A percentile compares a stretch with the other conserved stretches of the same genome.
These are phyloP conservation scores for Coemansia sp. DNA, from an alignment of 371 early-diverging fungal species.

Conservation along the genomic window DNA sequence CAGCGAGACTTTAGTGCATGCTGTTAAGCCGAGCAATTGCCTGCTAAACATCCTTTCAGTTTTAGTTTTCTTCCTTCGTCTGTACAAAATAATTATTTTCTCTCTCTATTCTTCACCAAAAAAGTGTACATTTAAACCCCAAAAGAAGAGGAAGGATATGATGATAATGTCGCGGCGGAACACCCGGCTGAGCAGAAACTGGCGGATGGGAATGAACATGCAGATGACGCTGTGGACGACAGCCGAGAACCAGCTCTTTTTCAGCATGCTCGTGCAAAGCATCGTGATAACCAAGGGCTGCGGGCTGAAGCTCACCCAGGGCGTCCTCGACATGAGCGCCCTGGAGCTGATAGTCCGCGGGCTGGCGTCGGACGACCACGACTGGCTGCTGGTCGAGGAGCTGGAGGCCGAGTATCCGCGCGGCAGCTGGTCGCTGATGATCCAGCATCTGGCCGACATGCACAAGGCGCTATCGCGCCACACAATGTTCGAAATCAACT, in stretches of 20 bases:
- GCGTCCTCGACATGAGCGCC: conserved; percentile 31
- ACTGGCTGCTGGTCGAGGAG: conserved; percentile 24
- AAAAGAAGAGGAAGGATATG: conserved; percentile 9
- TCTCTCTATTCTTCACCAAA: background rate
- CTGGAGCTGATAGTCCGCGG: conserved; percentile 25
- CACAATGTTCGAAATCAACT: conserved; percentile 38
- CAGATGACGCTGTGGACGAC: conserved; percentile 27
- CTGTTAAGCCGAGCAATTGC: background rate
- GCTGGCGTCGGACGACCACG: conserved; percentile 16
- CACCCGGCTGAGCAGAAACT: conserved; percentile 18
- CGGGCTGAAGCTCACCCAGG: conserved; percentile 27
- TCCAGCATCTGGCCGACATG: conserved; percentile 34
- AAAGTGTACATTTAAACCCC: background rate
- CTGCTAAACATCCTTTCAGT: background rate
- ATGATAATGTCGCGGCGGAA: conserved; percentile 13
- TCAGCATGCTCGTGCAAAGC: conserved; percentile 18
- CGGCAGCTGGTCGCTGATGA: conserved; percentile 38
- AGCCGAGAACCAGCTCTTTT: conserved; percentile 26
- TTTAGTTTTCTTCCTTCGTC: background rate
- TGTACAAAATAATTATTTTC: conserved; percentile 1
- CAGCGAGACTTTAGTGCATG: conserved; percentile 1
- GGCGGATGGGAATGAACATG: conserved; percentile 24
- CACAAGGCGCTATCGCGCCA: conserved; percentile 23
- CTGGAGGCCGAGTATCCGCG: conserved; percentile 35
- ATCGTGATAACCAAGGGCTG: conserved; percentile 13